A percentile compares a stretch with the other conserved stretches of the same genome.
Evolutionary conservation across 805 yeast species (phyloP).

Genomic region (Alloascoidea hylecoeti): DNA sequence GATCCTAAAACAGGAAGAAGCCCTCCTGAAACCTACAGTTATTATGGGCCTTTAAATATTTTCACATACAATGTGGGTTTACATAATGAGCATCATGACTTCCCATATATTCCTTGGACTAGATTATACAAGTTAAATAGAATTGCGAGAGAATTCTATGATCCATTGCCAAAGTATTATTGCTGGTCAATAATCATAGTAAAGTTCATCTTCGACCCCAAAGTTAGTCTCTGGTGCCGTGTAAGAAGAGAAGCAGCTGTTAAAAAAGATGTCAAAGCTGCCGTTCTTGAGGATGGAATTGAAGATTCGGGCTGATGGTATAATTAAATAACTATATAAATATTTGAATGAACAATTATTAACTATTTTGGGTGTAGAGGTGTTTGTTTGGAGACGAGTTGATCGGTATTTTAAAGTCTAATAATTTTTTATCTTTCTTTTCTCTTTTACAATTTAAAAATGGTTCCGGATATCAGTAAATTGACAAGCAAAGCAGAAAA

Average conservation of each 20-base stretch:
- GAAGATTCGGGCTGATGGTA: too few relatives aligned
- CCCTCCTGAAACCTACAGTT: constrained; percentile 76
- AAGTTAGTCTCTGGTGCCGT: constrained; percentile 65
- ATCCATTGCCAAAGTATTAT: constrained; percentile 59
- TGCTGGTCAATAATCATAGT: constrained; percentile 71
- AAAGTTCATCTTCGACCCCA: constrained; percentile 54
- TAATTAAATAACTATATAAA: too few relatives aligned
- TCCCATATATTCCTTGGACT: constrained; percentile 90
- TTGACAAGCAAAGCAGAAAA: too few relatives aligned
- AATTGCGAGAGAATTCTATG: constrained; percentile 72
- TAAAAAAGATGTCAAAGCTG: not conserved
- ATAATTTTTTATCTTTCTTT: too few relatives aligned
- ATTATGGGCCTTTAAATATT: constrained; percentile 66
- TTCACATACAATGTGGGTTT: constrained; percentile 90
- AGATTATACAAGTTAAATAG: constrained; percentile 46
- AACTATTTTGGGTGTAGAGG: too few relatives aligned
- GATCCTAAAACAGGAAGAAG: constrained; percentile 18
- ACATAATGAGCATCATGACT: constrained; percentile 92
- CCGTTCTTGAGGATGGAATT: constrained; percentile 5
- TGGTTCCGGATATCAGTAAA: too few relatives aligned
- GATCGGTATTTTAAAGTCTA: too few relatives aligned
- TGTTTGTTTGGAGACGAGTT: too few relatives aligned
- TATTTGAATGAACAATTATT: too few relatives aligned
- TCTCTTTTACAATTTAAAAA: too few relatives aligned
- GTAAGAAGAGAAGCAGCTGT: constrained; percentile 43